Evolutionary conservation across 768 basidiomycete genomes (phyloP).

Genomic region (Zangia roseola): DNA sequence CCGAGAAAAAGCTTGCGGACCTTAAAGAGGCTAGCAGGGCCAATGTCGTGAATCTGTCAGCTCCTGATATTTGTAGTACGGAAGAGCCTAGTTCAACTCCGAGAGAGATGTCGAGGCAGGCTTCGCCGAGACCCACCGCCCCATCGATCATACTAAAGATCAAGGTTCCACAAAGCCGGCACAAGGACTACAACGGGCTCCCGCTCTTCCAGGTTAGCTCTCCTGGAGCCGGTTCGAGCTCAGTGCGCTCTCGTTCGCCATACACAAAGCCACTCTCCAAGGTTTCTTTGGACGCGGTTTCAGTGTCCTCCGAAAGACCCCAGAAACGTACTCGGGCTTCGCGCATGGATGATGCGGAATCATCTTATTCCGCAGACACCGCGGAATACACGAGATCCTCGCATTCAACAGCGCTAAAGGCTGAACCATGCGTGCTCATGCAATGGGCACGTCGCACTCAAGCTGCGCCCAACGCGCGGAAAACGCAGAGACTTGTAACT

Average conservation of each 20-base stretch:
- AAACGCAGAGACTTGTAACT: conserved; percentile 50
- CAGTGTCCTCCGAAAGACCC: conserved; percentile 27
- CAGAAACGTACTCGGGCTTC: conserved; percentile 29
- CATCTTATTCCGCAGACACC: conserved; percentile 19
- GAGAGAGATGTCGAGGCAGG: conserved; percentile 8
- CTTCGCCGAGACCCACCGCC: conserved; percentile 16
- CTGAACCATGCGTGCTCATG: conserved; percentile 40
- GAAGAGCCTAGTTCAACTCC: conserved; percentile 14
- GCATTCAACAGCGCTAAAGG: conserved; percentile 14
- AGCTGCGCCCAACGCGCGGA: conserved; percentile 42
- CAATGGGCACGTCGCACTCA: conserved; percentile 51
- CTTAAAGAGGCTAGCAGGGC: conserved; percentile 24
- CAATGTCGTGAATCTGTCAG: conserved; percentile 10
- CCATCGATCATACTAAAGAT: conserved; percentile 35
- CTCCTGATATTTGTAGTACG: conserved; percentile 14
- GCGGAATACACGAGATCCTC: conserved; percentile 21
- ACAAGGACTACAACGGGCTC: conserved; percentile 15
- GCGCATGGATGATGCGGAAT: conserved; percentile 21
- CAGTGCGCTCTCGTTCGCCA: conserved; percentile 11
- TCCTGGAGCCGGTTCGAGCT: conserved; percentile 14
- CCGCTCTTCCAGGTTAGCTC: conserved; percentile 13
- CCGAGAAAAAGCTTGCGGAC: conserved; percentile 49
- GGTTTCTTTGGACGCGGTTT: conserved; percentile 30
- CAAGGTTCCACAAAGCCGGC: conserved; percentile 30
- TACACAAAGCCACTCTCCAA: conserved; percentile 29